These are phyloP conservation scores for Nothopassalora personata DNA, from an alignment of 2,329 filamentous ascomycete genomes.

Conservation along the genomic window DNA sequence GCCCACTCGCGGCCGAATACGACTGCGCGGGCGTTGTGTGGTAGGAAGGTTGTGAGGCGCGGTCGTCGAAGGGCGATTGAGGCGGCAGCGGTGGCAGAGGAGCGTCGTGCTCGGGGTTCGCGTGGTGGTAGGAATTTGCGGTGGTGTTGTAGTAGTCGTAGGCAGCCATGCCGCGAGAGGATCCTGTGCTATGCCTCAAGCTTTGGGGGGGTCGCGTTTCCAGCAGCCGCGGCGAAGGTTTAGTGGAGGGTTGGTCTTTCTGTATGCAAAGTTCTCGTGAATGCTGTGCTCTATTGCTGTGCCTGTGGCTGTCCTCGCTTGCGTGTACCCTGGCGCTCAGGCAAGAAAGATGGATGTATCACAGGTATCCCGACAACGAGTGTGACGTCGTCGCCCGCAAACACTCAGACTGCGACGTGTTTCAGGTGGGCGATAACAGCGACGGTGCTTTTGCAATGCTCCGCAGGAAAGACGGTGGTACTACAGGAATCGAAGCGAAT, in stretches of 20 bases:
- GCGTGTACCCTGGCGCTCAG: not conserved
- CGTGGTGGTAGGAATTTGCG: constrained; percentile 31
- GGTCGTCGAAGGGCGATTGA: constrained; percentile 32
- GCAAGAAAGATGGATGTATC: not conserved
- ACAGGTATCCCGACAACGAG: not conserved
- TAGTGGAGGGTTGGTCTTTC: not conserved
- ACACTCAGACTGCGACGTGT: not conserved
- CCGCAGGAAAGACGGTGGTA: not conserved
- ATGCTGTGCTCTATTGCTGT: not conserved
- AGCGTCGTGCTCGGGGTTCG: constrained; percentile 38
- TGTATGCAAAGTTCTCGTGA: not conserved
- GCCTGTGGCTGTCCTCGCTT: not conserved
- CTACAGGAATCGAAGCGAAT: not conserved
- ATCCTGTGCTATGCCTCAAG: not conserved
- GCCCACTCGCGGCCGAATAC: constrained; percentile 57
- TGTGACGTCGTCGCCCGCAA: not conserved
- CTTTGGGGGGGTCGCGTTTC: not conserved
- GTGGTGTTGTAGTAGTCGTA: constrained; percentile 50
- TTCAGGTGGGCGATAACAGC: not conserved
- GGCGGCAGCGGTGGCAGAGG: constrained; percentile 29
- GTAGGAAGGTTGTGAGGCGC: constrained; percentile 21
- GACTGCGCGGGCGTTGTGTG: constrained; percentile 27
- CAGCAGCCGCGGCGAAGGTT: not conserved
- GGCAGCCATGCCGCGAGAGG: constrained; percentile 15
- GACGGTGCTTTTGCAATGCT: not conserved